These are phyloP conservation scores for Penicillium sp. DNA, from an alignment of 2,329 filamentous ascomycete genomes.

Conservation along the genomic window DNA sequence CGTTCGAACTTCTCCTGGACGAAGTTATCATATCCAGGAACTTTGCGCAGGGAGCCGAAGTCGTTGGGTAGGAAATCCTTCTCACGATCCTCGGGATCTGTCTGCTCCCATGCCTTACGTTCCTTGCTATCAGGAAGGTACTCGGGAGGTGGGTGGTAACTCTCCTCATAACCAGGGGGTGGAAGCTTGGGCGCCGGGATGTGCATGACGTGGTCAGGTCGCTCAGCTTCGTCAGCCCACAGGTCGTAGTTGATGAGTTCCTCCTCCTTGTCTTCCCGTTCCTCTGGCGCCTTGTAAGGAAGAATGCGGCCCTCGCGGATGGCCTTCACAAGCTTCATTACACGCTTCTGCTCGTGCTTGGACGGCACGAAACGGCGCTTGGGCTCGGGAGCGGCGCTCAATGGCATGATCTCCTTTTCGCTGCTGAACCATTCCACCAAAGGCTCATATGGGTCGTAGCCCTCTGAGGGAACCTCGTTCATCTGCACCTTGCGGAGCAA, in stretches of 20 bases:
- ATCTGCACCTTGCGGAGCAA: conserved; percentile 79
- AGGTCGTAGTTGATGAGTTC: conserved; percentile 73
- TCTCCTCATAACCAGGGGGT: conserved; percentile 87
- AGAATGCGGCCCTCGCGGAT: conserved; percentile 90
- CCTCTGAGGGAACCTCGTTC: conserved; percentile 77
- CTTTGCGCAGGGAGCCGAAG: conserved; percentile 75
- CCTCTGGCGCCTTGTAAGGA: conserved; percentile 71
- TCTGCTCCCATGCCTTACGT: conserved; percentile 71
- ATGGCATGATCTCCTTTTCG: conserved; percentile 82
- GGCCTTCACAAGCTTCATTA: conserved; percentile 94
- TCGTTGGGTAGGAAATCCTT: conserved; percentile 78
- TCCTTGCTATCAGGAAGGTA: conserved; percentile 83
- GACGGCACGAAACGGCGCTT: conserved; percentile 93
- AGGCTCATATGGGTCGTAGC: conserved; percentile 88
- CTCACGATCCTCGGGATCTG: conserved; percentile 82
- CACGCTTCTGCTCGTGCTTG: conserved; percentile 88
- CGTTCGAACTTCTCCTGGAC: conserved; percentile 95
- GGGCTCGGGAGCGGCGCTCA: conserved; percentile 88
- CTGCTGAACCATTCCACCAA: conserved; percentile 91
- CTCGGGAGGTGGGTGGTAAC: conserved; percentile 90
- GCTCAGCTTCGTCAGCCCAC: conserved; percentile 83
- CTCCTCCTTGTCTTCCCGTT: conserved; percentile 63
- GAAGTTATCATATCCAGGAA: conserved; percentile 80
- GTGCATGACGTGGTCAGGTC: conserved; percentile 82
- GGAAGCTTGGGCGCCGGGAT: conserved; percentile 87